Evolutionary conservation across 2,329 filamentous ascomycete species (phyloP), one percentile per base, ranked within the genome.

Genomic region (Calonectria montana): DNA sequence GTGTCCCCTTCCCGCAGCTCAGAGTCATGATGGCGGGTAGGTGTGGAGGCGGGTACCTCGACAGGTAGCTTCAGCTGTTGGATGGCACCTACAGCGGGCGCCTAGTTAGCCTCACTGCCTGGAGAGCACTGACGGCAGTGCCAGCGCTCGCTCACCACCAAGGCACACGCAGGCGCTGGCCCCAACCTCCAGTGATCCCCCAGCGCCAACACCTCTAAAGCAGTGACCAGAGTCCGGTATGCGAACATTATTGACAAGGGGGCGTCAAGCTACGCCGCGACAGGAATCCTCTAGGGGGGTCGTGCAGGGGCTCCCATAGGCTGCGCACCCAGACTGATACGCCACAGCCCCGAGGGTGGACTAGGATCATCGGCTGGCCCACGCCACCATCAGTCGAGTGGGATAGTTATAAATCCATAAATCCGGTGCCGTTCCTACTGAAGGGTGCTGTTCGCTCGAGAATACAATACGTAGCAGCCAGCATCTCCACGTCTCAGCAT

Each of bases 1-100:
- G 83, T 85, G 83, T 85, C 83, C 83, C 82, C 79, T 84, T 83
- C 76, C 67, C 62, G 61, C 74, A 67, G 70, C 75, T 75, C 74
- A 71, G 66, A 71, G 66, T 67, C 71, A 76, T 70, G 66, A 68
- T 59, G 50, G 65, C 25, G 53, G 69, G 65, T 63, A 64, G 66
- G 71, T 64, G 53, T 73, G 65, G 64, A 45, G 29, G 31, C 57
- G 37, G 39, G 39, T 41, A 41, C 39, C 57, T 45, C 39, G 57
- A 41, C 39, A 62, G 57, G 57, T 59, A 59, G 37, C 65, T 67
- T 45, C 50, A 18, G 50, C 9, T 18, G 57, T 41, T n/a, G 39
- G 57, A 29, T 8, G 57, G 57, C n/a, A 62, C 57, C 23, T 45
- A 27, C 39, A n/a, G n/a, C 18, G 25, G 37, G 37, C 57, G 39